phyloP scores from a whole-genome alignment of 2,329 filamentous ascomycete genomes.

The Pestalotiopsis sp. region DNA sequence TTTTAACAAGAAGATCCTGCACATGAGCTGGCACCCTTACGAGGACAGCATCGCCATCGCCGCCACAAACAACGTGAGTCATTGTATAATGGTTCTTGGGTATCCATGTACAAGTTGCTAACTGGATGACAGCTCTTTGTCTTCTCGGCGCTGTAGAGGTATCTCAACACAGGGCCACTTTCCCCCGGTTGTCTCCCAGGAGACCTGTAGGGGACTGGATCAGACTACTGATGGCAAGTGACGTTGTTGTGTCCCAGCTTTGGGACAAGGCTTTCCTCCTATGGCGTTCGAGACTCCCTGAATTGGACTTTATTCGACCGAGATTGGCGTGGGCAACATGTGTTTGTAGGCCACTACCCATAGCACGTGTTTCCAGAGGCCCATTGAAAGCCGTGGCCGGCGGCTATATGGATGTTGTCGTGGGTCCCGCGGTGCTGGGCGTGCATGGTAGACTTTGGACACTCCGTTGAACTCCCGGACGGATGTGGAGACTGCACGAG shows the following conservation, averaged over 20 bases:
- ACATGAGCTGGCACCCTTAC: constrained; percentile 99
- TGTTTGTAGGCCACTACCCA: not conserved
- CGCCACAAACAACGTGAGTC: constrained; percentile 96
- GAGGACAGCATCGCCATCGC: constrained; percentile 99
- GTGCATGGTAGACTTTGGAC: not conserved
- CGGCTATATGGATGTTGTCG: not conserved
- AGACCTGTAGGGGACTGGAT: not conserved
- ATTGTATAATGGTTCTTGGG: not conserved
- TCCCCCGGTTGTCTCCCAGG: not conserved
- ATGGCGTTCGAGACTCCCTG: not conserved
- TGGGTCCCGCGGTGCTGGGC: not conserved
- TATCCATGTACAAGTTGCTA: constrained; percentile 19
- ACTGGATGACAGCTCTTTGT: constrained; percentile 66
- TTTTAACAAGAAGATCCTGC: constrained; percentile 99
- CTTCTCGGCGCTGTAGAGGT: constrained; percentile 70
- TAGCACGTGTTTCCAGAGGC: not conserved
- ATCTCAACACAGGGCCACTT: not conserved
- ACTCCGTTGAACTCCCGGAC: not conserved
- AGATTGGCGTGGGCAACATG: not conserved
- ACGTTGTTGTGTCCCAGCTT: not conserved
- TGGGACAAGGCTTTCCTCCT: not conserved
- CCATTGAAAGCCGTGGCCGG: not conserved
- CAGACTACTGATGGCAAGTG: not conserved
- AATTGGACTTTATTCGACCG: not conserved
- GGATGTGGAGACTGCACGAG: not conserved